Conservation (phyloP, 2,329 filamentous ascomycete genomes). For the Phyllosticta ampelicida region DNA sequence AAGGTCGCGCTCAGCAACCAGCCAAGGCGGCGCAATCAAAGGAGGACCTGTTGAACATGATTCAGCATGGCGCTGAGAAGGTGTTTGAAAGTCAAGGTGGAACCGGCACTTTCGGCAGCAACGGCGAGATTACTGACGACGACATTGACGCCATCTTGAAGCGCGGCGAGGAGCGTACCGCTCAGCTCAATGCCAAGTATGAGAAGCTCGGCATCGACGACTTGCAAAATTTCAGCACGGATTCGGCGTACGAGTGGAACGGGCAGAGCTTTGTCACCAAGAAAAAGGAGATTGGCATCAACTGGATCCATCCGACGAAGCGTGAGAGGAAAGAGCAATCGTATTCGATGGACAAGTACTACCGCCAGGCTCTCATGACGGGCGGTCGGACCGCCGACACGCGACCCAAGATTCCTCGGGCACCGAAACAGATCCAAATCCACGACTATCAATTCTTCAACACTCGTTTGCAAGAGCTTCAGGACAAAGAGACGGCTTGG, state of each 20-base stretch:
- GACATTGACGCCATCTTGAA: slow-evolving; percentile 84
- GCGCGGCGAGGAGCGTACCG: slow-evolving; percentile 79
- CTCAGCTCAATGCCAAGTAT: slow-evolving; percentile 83
- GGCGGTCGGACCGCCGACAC: slow-evolving; percentile 68
- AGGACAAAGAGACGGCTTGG: slow-evolving; percentile 91
- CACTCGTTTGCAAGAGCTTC: slow-evolving; percentile 68
- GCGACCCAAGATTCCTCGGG: slow-evolving; percentile 90
- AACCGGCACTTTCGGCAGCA: slow-evolving; percentile 48
- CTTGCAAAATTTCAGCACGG: slow-evolving; percentile 92
- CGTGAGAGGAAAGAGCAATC: slow-evolving; percentile 96
- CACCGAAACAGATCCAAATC: slow-evolving; percentile 81
- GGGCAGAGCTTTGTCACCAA: slow-evolving; percentile 81
- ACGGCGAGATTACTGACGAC: slow-evolving; percentile 62
- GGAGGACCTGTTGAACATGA: slow-evolving; percentile 94
- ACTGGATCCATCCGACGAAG: slow-evolving; percentile 97
- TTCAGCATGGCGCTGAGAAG: slow-evolving; percentile 94
- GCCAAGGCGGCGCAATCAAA: slow-evolving; percentile 89
- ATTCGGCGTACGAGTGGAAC: slow-evolving; percentile 98
- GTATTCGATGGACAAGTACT: slow-evolving; percentile 99
- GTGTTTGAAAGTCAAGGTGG: slow-evolving; percentile 70
- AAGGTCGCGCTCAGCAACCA: slow-evolving; percentile 84
- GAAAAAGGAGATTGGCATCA: slow-evolving; percentile 86
- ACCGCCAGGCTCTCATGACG: slow-evolving; percentile 79
- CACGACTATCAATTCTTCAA: slow-evolving; percentile 99
- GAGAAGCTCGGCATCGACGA: slow-evolving; percentile 96